Conservation (phyloP, 257 asterid species). For the Ligustrum vulgare region DNA sequence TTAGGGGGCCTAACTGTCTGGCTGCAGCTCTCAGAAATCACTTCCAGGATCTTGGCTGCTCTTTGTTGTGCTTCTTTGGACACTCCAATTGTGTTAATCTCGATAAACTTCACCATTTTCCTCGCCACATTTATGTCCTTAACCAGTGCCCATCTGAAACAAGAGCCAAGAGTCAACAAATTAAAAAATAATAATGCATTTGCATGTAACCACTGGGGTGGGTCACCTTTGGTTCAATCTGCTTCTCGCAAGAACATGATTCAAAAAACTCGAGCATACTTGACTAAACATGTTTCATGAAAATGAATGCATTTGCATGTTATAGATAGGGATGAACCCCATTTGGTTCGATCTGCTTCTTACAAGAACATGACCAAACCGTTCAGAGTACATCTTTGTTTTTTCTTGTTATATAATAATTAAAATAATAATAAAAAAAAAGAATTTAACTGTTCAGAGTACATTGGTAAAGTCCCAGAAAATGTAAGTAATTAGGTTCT, state of each 20-base stretch:
- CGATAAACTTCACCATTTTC: slow-evolving; percentile 74
- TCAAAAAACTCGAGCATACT: too few species aligned
- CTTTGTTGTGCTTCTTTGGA: slow-evolving; percentile 82
- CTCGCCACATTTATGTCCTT: slow-evolving; percentile 59
- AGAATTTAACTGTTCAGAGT: too few species aligned
- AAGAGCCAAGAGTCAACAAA: background rate
- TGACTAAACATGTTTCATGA: too few species aligned
- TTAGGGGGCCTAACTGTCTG: slow-evolving; percentile 22
- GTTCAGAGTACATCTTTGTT: too few species aligned
- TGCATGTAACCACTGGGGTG: too few species aligned
- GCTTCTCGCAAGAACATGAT: too few species aligned
- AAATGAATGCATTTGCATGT: too few species aligned
- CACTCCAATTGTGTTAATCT: slow-evolving; percentile 76
- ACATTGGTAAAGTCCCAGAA: background rate
- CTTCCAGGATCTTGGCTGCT: slow-evolving; percentile 59
- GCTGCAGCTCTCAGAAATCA: slow-evolving; percentile 59
- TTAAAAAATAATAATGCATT: too few species aligned
- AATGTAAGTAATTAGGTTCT: background rate
- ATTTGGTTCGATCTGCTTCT: background rate
- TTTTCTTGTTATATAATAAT: too few species aligned
- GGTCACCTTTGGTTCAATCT: too few species aligned
- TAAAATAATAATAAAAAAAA: too few species aligned
- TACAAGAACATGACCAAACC: background rate
- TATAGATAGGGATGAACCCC: background rate
- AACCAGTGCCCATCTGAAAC: slow-evolving; percentile 72